Conservation (phyloP, 192 early-diverging fungal species). For the Coemansia sp. region DNA sequence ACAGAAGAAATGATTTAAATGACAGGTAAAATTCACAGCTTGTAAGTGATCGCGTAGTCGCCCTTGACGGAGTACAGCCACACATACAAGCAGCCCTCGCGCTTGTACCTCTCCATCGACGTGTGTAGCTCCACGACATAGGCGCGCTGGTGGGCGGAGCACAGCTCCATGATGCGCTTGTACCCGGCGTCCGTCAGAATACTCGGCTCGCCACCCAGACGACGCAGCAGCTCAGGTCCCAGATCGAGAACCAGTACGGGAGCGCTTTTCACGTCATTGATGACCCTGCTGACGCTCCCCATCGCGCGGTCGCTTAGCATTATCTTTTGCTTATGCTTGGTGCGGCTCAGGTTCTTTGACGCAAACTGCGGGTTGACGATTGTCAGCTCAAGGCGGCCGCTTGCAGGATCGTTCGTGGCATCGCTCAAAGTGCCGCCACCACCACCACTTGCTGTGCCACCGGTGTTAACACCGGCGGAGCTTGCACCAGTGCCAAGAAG, state of each 20-base stretch:
- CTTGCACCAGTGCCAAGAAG: neutral
- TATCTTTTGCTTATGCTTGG: conserved; percentile 38
- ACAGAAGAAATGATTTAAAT: neutral
- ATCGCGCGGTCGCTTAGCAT: conserved; percentile 56
- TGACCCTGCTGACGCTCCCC: conserved; percentile 58
- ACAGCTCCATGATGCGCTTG: conserved; percentile 60
- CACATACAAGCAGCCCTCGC: conserved; percentile 56
- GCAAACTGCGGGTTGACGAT: conserved; percentile 40
- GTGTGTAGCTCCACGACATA: conserved; percentile 60
- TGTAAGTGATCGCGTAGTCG: conserved; percentile 65
- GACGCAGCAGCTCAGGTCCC: conserved; percentile 60
- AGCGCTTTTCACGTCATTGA: conserved; percentile 58
- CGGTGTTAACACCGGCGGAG: neutral
- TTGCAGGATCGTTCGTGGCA: conserved; percentile 44
- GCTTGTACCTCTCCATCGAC: conserved; percentile 31
- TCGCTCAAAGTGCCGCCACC: conserved; percentile 16
- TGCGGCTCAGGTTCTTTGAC: conserved; percentile 36
- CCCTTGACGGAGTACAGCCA: conserved; percentile 76
- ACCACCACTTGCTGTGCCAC: neutral
- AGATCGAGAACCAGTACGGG: conserved; percentile 70
- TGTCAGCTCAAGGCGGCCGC: conserved; percentile 34
- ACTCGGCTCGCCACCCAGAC: conserved; percentile 60
- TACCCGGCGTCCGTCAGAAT: conserved; percentile 68
- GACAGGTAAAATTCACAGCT: conserved; percentile 42
- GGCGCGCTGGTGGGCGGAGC: conserved; percentile 58